Evolutionary conservation across 257 asterid genomes (phyloP).

Genomic region (Prunella vulgaris): DNA sequence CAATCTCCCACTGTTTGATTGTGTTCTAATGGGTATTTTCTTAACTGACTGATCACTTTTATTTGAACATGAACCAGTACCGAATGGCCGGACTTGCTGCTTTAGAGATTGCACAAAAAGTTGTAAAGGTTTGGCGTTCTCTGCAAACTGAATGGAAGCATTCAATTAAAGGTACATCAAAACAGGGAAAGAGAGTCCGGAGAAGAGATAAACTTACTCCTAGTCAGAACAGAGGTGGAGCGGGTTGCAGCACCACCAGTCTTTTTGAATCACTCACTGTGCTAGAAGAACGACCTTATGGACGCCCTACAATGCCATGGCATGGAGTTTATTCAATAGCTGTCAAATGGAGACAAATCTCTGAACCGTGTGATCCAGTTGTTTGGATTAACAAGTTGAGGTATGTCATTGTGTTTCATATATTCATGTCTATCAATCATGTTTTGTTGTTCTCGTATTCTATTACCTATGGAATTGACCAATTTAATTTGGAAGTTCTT

Average conservation of each 20-base stretch:
- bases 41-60: conserved; percentile 21
- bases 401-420: conserved; percentile 35
- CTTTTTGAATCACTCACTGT: conserved; percentile 54
- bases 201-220: conserved; percentile 63
- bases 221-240: conserved; percentile 97
- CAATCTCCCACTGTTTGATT: too few species aligned
- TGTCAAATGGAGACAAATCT: conserved; percentile 97
- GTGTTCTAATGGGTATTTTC: neutral
- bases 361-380: conserved; percentile 97
- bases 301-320: conserved; percentile 85
- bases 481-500: conserved; percentile 10
- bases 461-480: neutral
- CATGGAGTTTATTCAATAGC: conserved; percentile 73
- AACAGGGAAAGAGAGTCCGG: conserved; percentile 66
- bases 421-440: neutral
- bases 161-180: conserved; percentile 61
- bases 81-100: conserved; percentile 99
- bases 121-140: conserved; percentile 90
- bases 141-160: conserved; percentile 82
- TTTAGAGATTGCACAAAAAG: conserved; percentile 93
- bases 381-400: conserved; percentile 94
- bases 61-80: conserved; percentile 51
- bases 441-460: neutral
- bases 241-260: conserved; percentile 96
- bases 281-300: conserved; percentile 60